Evolutionary conservation across 2,329 filamentous ascomycete genomes (phyloP).

Genomic region (Cercospora zeae-maydis): DNA sequence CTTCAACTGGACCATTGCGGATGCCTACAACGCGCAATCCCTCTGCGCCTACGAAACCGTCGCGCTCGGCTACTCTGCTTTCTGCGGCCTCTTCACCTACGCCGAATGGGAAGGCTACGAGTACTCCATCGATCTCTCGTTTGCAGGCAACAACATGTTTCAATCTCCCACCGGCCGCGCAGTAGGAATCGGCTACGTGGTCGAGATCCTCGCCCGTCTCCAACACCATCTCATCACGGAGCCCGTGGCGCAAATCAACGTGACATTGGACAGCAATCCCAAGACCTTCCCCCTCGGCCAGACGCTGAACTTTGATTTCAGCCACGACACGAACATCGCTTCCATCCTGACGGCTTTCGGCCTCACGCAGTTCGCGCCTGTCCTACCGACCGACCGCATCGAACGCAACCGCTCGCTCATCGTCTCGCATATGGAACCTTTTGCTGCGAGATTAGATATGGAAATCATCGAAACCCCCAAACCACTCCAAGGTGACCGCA

Average conservation of each 20-base stretch:
- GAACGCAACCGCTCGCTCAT: constrained; percentile 58
- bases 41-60: constrained; percentile 76
- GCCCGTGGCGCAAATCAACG: constrained; percentile 52
- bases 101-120: constrained; percentile 67
- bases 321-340: constrained; percentile 60
- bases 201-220: constrained; percentile 68
- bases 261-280: constrained; percentile 65
- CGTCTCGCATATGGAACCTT: constrained; percentile 66
- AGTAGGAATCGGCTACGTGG: constrained; percentile 69
- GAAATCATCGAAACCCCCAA: constrained; percentile 67
- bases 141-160: constrained; percentile 59
- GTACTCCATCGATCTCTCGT: constrained; percentile 66
- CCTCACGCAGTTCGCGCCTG: constrained; percentile 62
- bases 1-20: constrained; percentile 58
- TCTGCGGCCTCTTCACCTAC: constrained; percentile 71
- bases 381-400: constrained; percentile 55
- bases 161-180: constrained; percentile 65
- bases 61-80: constrained; percentile 70
- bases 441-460: constrained; percentile 69
- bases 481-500: constrained; percentile 56
- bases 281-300: constrained; percentile 72
- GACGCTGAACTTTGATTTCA: constrained; percentile 71
- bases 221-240: constrained; percentile 54
- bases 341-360: constrained; percentile 69
- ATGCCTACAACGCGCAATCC: constrained; percentile 65